Conservation (phyloP, 306 rosid genomes). For the Malus asiatica region DNA sequence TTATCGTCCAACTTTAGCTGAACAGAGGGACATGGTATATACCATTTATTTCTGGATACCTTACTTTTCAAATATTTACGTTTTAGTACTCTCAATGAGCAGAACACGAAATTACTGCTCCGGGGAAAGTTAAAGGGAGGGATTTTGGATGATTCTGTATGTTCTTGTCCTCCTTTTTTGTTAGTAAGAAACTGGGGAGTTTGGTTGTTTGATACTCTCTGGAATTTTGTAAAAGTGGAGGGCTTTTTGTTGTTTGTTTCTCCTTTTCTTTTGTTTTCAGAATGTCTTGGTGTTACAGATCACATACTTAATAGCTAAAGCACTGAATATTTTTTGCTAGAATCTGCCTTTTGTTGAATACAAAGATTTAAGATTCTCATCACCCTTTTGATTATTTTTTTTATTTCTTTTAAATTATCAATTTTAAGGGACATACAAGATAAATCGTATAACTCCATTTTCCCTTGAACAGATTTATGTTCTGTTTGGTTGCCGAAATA, state of each 20-base stretch:
- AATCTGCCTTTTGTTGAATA: conserved; percentile 1
- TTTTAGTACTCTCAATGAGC: background rate
- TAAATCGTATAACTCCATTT: too few species aligned
- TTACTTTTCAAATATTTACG: background rate
- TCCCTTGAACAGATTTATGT: background rate
- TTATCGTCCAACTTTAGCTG: background rate
- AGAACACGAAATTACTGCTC: background rate
- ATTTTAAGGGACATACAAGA: background rate
- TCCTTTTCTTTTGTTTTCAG: background rate
- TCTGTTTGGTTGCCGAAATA: background rate
- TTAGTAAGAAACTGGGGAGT: background rate
- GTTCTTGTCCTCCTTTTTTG: conserved; percentile 3
- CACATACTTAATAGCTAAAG: background rate
- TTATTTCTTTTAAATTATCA: background rate
- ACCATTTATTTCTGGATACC: background rate
- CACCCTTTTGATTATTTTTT: background rate
- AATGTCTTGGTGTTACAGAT: background rate
- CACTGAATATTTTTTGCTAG: background rate
- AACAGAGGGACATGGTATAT: background rate
- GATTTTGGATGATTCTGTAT: conserved; percentile 1
- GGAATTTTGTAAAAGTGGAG: conserved; percentile 9
- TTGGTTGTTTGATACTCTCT: conserved; percentile 1
- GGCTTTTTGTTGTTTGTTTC: background rate
- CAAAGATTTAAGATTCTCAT: background rate
- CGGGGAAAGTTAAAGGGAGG: background rate